Base-by-base conservation (phyloP, 495 filamentous ascomycete species). In the Penicillium turbatum region DNA sequence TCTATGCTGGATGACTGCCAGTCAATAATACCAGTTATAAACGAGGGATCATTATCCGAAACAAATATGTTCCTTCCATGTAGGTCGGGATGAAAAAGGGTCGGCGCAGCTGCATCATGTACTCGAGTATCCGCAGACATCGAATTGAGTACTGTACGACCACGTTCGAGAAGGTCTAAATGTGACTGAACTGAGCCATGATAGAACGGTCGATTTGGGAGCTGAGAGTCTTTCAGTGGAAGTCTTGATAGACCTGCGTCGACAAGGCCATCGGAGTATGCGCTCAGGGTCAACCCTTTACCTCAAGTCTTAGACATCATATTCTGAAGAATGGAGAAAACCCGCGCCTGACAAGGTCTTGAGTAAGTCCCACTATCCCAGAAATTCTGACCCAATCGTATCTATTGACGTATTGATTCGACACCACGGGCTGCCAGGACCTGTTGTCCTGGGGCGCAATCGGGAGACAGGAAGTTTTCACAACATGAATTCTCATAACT, bases 1-100 rank as follows among this genome's bases (percentile, higher is more conserved):
- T 72, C 67, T 44, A 75, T 66, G 48, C 64, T 66, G 11, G 64
- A 40, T 9, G 69, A 68, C 54, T 77, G 67, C 72, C 68, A 77
- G 49, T 75, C 69, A 40, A 75, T 69, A 42, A 75, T 64, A 24
- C 57, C 57, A 2, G 68, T 73, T n/a, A 75, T 62, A 11, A 62
- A 29, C 24, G 66, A 62, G 26, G 72, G 71, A 43, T 75, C 64
- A 21, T 72, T 61, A 35, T 70, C 64, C 31, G 71, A 76, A 24
- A 77, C 71, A 56, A 70, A 76, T 40, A 76, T 72, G 40, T 76
- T 74, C 42, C 71, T 56, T 61, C 69, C 72, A 44, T 74, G 60
- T 27, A 79, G 51, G 52, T 77, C 72, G 8, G 67, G 58, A 54
- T 77, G 70, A 43, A 72, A 64, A 8, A 78, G 47, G 27, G 15